These are phyloP conservation scores for Protomyces macrosporus DNA, from an alignment of 1,139 yeast genomes.

Conservation along the genomic window DNA sequence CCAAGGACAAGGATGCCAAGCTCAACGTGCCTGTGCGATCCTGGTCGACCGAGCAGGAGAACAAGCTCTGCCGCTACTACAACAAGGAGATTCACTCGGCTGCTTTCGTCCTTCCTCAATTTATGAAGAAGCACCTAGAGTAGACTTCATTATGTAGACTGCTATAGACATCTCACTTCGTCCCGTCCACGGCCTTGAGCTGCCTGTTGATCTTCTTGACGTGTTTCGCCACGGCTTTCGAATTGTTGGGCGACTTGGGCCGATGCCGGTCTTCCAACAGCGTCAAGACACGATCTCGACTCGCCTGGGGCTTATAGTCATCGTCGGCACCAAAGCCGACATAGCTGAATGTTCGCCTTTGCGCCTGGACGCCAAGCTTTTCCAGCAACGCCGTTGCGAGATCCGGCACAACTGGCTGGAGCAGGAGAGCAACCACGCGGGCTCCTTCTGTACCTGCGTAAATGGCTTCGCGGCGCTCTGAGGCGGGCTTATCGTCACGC, in stretches of 20 bases:
- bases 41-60: conserved; percentile 49
- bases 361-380: conserved; percentile 50
- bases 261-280: background rate
- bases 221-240: background rate
- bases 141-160: background rate
- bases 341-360: conserved; percentile 43
- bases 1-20: conserved; percentile 52
- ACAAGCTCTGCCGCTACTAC: conserved; percentile 61
- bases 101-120: conserved; percentile 78
- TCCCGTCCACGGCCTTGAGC: background rate
- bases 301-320: conserved; percentile 38
- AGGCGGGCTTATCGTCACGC: conserved; percentile 36
- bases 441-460: conserved; percentile 65
- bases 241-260: background rate
- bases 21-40: conserved; percentile 55
- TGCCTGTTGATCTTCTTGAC: background rate
- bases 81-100: conserved; percentile 66
- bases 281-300: conserved; percentile 4
- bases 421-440: conserved; percentile 60
- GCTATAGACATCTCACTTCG: background rate
- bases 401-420: conserved; percentile 68
- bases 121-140: conserved; percentile 54
- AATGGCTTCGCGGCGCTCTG: conserved; percentile 50
- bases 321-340: conserved; percentile 49
- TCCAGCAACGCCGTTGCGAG: conserved; percentile 57